phyloP scores from a whole-genome alignment of 2,329 filamentous ascomycete species.

The Furcasterigmium sp. region DNA sequence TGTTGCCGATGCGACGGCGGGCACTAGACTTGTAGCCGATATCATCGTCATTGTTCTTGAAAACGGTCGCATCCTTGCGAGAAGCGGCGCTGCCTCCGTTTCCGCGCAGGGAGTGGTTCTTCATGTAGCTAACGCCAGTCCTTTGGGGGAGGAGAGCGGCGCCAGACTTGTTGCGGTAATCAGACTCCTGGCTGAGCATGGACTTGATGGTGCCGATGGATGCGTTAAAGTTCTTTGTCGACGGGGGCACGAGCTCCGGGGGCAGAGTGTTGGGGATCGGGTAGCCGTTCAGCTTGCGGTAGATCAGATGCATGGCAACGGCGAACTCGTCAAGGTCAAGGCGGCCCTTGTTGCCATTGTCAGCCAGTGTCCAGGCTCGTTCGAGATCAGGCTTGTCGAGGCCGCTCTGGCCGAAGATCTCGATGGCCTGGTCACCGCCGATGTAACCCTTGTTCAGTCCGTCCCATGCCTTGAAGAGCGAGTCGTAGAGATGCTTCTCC shows the following conservation, averaged over 20 bases:
- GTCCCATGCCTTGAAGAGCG: conserved; percentile 94
- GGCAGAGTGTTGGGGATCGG: conserved; percentile 83
- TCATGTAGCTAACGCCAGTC: conserved; percentile 97
- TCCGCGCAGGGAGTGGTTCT: conserved; percentile 85
- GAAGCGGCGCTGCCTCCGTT: conserved; percentile 50
- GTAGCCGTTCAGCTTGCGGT: conserved; percentile 93
- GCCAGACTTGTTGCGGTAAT: conserved; percentile 81
- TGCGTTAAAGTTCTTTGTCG: conserved; percentile 86
- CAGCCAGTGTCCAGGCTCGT: conserved; percentile 88
- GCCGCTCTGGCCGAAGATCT: conserved; percentile 95
- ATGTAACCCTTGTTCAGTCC: conserved; percentile 91
- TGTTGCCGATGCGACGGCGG: conserved; percentile 72
- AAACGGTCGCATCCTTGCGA: conserved; percentile 93
- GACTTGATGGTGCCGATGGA: conserved; percentile 92
- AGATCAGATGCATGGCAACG: conserved; percentile 98
- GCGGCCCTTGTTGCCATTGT: conserved; percentile 89
- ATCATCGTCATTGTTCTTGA: conserved; percentile 92
- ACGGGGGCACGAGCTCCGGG: conserved; percentile 88
- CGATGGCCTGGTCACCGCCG: conserved; percentile 85
- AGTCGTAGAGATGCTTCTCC: conserved; percentile 94
- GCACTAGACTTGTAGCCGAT: conserved; percentile 92
- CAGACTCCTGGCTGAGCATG: conserved; percentile 83
- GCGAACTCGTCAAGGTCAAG: conserved; percentile 96
- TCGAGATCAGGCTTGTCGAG: conserved; percentile 87
- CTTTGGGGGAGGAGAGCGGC: conserved; percentile 89